phyloP scores from a whole-genome alignment of 1,139 yeast genomes.

The Yamadazyma triangularis region DNA sequence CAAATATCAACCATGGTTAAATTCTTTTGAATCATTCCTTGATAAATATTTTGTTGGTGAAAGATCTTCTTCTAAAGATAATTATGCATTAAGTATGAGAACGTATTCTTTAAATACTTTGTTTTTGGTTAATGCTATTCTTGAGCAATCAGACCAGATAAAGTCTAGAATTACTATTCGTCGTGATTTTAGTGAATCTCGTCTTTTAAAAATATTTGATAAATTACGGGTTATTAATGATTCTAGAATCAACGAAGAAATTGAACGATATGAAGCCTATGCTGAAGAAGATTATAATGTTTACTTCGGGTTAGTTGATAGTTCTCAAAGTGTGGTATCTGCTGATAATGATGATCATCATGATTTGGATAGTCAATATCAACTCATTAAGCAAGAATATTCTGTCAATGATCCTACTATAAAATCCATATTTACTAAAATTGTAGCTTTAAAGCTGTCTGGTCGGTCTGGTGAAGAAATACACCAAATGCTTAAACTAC shows the following conservation, averaged over 20 bases:
- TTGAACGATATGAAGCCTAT: slow-evolving; percentile 36
- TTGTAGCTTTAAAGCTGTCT: slow-evolving; percentile 19
- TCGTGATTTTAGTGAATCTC: slow-evolving; percentile 37
- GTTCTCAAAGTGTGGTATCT: slow-evolving; percentile 9
- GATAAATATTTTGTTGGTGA: slow-evolving; percentile 26
- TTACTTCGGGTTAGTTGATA: slow-evolving; percentile 12
- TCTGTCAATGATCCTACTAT: slow-evolving; percentile 11
- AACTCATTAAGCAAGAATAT: slow-evolving; percentile 10
- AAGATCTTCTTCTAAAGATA: slow-evolving; percentile 7
- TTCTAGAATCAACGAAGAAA: slow-evolving; percentile 40
- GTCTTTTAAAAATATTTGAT: slow-evolving; percentile 35
- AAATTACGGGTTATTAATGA: slow-evolving; percentile 32
- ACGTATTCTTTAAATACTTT: slow-evolving; percentile 45
- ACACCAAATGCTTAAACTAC: slow-evolving; percentile 20
- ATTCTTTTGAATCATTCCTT: slow-evolving; percentile 31
- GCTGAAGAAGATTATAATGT: slow-evolving; percentile 38
- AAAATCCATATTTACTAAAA: slow-evolving; percentile 7
- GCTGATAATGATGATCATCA: slow-evolving; percentile 8
- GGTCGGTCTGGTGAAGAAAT: slow-evolving; percentile 19
- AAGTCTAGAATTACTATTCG: slow-evolving; percentile 32
- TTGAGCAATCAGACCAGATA: slow-evolving; percentile 30
- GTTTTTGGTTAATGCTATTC: slow-evolving; percentile 38
- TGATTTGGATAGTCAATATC: slow-evolving; percentile 18
- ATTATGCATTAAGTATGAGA: slow-evolving; percentile 19
- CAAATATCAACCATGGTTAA: slow-evolving; percentile 41